Conservation (phyloP, 2,329 filamentous ascomycete genomes). For the Colletotrichum neosansevieriae region DNA sequence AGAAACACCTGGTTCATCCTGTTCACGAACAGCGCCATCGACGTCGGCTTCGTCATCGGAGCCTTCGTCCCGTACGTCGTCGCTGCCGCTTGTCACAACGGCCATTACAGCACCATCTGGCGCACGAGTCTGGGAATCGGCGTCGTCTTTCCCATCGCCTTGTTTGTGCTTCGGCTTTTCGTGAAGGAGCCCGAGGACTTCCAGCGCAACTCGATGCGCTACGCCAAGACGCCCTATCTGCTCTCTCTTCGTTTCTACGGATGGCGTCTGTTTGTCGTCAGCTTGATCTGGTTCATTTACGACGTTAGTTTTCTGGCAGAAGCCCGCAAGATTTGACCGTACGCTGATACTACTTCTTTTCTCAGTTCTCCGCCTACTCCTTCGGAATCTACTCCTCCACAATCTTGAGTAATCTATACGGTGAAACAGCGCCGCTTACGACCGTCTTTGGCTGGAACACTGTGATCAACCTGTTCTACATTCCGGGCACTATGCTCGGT, state of each 20-base stretch:
- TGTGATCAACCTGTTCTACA: conserved; percentile 88
- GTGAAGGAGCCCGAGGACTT: conserved; percentile 85
- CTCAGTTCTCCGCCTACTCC: conserved; percentile 80
- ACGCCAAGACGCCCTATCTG: conserved; percentile 66
- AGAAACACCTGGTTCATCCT: conserved; percentile 93
- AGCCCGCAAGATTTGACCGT: neutral
- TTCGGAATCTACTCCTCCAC: conserved; percentile 87
- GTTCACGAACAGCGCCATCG: conserved; percentile 90
- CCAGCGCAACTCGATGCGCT: conserved; percentile 75
- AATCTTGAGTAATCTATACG: conserved; percentile 76
- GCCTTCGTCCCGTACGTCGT: conserved; percentile 59
- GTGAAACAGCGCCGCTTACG: conserved; percentile 72
- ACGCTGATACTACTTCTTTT: neutral
- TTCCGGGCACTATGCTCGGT: conserved; percentile 84
- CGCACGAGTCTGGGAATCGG: conserved; percentile 83
- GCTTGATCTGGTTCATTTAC: conserved; percentile 87
- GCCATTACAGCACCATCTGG: conserved; percentile 82
- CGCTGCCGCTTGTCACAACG: conserved; percentile 66
- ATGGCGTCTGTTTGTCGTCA: conserved; percentile 76
- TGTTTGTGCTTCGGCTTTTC: conserved; percentile 78
- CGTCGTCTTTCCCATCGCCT: conserved; percentile 78
- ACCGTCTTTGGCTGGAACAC: conserved; percentile 90
- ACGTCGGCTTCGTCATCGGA: conserved; percentile 84
- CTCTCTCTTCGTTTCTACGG: conserved; percentile 77
- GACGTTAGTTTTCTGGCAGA: conserved; percentile 61